These are phyloP conservation scores for Fusarium zealandicum DNA, from an alignment of 2,329 filamentous ascomycete genomes.

Conservation along the genomic window DNA sequence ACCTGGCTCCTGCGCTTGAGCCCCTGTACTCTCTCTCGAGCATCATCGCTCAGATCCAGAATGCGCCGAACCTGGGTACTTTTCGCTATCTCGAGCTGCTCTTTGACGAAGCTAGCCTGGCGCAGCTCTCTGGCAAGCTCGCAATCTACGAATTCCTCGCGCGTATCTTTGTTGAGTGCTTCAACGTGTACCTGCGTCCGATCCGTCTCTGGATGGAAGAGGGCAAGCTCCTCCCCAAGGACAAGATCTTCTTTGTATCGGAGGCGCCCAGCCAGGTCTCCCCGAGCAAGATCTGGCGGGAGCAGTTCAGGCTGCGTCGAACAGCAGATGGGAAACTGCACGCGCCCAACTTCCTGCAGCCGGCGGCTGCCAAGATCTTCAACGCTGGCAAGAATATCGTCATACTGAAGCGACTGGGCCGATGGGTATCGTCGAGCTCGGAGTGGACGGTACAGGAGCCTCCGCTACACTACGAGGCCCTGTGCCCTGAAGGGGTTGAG, in stretches of 20 bases:
- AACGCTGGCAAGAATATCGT: conserved; percentile 88
- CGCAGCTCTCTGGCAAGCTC: conserved; percentile 73
- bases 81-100: conserved; percentile 82
- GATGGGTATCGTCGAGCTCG: conserved; percentile 51
- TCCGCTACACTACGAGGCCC: conserved; percentile 62
- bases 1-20: conserved; percentile 61
- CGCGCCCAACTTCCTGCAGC: conserved; percentile 77
- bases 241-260: conserved; percentile 79
- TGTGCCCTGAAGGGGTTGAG: conserved; percentile 57
- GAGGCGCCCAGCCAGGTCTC: conserved; percentile 64
- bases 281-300: conserved; percentile 75
- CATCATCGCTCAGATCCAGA: conserved; percentile 65
- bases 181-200: conserved; percentile 81
- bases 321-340: conserved; percentile 67
- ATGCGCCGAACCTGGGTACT: conserved; percentile 57
- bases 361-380: conserved; percentile 76
- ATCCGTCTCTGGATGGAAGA: conserved; percentile 85
- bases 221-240: conserved; percentile 70
- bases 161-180: conserved; percentile 78
- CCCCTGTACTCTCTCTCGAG: conserved; percentile 67
- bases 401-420: conserved; percentile 76
- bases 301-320: conserved; percentile 72
- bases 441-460: conserved; percentile 48
- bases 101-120: conserved; percentile 72
- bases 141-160: conserved; percentile 69